These are phyloP conservation scores for Saccharum hybrid DNA, from an alignment of 202 grass and related monocot species.

Conservation along the genomic window DNA sequence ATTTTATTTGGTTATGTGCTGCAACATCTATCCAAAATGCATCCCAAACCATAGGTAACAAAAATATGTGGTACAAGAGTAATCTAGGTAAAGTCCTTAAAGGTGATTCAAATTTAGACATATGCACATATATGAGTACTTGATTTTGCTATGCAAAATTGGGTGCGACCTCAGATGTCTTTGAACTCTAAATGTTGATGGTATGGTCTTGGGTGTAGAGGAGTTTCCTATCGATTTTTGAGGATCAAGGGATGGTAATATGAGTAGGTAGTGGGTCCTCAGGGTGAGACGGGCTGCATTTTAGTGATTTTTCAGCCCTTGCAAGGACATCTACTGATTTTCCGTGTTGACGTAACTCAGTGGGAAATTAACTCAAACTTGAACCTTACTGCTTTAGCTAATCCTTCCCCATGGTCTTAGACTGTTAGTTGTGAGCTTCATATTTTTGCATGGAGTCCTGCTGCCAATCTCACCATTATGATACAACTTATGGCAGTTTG, in stretches of 20 bases:
- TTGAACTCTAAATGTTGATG: slow-evolving; percentile 1
- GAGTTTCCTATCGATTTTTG: background rate
- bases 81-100: no score
- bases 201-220: slow-evolving; percentile 1
- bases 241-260: background rate
- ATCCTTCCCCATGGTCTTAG: background rate
- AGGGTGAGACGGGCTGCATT: background rate
- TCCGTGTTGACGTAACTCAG: background rate
- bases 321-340: background rate
- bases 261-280: background rate
- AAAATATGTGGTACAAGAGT: no score
- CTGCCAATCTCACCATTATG: no score
- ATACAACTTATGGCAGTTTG: no score
- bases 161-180: background rate
- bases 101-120: no score
- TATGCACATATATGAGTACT: no score
- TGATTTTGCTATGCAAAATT: no score
- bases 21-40: no score
- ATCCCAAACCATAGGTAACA: no score
- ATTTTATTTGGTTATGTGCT: no score
- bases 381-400: background rate
- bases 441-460: background rate
- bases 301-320: background rate
- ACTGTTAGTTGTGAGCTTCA: background rate
- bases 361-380: background rate